These are phyloP conservation scores for Chalciporus sp. DNA, from an alignment of 1,284 basidiomycete genomes.

Conservation along the genomic window DNA sequence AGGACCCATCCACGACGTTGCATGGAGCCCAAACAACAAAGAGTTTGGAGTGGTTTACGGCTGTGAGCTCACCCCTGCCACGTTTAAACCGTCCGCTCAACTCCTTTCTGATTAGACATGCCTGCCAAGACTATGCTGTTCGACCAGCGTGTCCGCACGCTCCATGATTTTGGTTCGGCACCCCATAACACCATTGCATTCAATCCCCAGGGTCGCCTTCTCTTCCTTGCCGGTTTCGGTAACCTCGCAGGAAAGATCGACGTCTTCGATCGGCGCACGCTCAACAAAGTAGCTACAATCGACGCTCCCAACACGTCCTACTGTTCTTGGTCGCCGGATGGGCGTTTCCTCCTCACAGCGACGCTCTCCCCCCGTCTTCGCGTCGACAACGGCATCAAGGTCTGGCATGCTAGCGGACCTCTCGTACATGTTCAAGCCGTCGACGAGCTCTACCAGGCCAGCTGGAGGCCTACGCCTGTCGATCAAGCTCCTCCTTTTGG, in stretches of 20 bases:
- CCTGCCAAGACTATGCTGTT: slow-evolving; percentile 93
- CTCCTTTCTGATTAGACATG: slow-evolving; percentile 64
- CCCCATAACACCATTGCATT: slow-evolving; percentile 93
- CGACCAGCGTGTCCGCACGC: slow-evolving; percentile 84
- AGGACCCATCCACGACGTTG: slow-evolving; percentile 95
- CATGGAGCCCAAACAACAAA: slow-evolving; percentile 96
- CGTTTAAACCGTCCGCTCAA: neutral
- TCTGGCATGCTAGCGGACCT: slow-evolving; percentile 92
- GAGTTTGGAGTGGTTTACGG: slow-evolving; percentile 97
- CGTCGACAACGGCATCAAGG: slow-evolving; percentile 96
- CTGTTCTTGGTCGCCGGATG: slow-evolving; percentile 96
- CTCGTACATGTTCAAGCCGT: slow-evolving; percentile 78
- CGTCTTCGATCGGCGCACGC: slow-evolving; percentile 86
- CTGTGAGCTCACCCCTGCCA: slow-evolving; percentile 57
- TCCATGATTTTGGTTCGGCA: slow-evolving; percentile 90
- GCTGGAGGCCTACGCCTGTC: slow-evolving; percentile 79
- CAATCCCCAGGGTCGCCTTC: slow-evolving; percentile 88
- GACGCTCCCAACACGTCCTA: slow-evolving; percentile 92
- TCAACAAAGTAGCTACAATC: slow-evolving; percentile 84
- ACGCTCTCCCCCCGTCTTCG: slow-evolving; percentile 92
- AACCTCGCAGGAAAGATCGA: slow-evolving; percentile 95
- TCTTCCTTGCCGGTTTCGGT: slow-evolving; percentile 93
- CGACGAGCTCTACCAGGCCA: slow-evolving; percentile 88
- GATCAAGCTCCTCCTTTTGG: slow-evolving; percentile 76
- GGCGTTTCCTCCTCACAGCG: slow-evolving; percentile 90